Base-by-base conservation (phyloP, 305 asterid genomes). In the Ilex paraguariensis region DNA sequence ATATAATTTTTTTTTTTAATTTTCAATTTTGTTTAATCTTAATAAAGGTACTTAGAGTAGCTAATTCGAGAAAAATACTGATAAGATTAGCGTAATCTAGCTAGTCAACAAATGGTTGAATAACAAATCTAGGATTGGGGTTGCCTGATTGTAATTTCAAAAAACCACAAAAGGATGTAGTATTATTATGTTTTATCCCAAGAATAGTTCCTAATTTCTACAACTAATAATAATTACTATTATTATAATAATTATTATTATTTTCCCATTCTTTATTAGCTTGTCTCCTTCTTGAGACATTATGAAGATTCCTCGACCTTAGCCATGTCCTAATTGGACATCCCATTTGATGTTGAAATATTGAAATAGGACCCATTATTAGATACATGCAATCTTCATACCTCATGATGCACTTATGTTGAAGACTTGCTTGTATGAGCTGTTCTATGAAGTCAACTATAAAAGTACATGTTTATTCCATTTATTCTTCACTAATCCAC, bases 371-470 rank as follows among this genome's bases (percentile, higher is more conserved):
- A 70, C 73, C 2, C 79, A 73, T 71, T 31, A 73, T 59, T 64
- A 74, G 77, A 77, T 74, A 61, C 75, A 67, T 77, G 58, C 61
- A 77, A 77, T 77, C 73, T 67, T 67, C 82, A 67, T 62, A 49
- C 68, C 75, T 73, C 73, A 72, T 76, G 50, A 69, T 72, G 57
- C 54, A 60, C 62, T 21, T 21, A 21, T 21, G 2, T 21, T 21
- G 28, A 21, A 21, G 28, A 21, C 28, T 21, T 21, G 28, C 28
- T 21, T 21, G 2, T 21, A 54, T 59, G 63, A 73, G 63, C 73
- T 59, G 64, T 58, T 71, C 67, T 62, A 54, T 52, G 45, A 31
- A 32, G 54, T 50, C 54, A 50, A 50, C 54, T 14, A 50, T 50
- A 6, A 21, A 21, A 21, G 28, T 21, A 21, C 28, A 21, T 21